Evolutionary conservation across 768 basidiomycete genomes (phyloP), one percentile per base, ranked within the genome.

Genomic region (Russula sp.): DNA sequence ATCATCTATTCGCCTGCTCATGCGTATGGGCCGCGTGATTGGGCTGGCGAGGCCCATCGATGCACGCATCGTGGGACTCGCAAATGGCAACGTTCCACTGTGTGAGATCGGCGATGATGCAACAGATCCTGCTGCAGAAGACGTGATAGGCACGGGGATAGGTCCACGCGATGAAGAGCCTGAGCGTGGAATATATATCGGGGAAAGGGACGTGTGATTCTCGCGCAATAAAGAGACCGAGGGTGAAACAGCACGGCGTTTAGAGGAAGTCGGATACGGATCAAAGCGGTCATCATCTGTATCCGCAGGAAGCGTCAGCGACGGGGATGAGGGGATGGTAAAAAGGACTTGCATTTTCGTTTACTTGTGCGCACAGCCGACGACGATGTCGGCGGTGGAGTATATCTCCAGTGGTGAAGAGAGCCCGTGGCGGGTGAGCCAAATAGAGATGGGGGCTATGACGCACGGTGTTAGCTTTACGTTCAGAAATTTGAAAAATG

Each of bases 231-330:
- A 80, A 11, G 83, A 82, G 61, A 90, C 72, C 5, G 89, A 90
- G 7, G 90, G 90, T 13, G 90, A 92, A 25, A 91, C 89, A 11
- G 90, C 90, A 43, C 90, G 84, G 45, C 90, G 83, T 73, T 92
- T 92, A 20, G 85, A 83, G 18, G 85, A 77, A 47, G 81, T 83
- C 36, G 87, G 85, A 73, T 92, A 92, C 52, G 90, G 90, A 70
- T 92, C 90, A 70, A 87, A 92, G 10, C 90, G 84, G 70, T 92
- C 90, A 59, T 91, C 90, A 65, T 88, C 88, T 90, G 67, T 9
- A 53, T 47, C 18, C 25, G n/a, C n/a, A 58, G 29, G n/a, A 1
- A 22, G 53, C 32, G 48, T 62, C 47, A 64, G 35, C 18, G 20
- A 49, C 45, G 32, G n/a, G 36, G 41, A 32, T 35, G 57, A 22